Conservation (phyloP, 2,329 filamentous ascomycete genomes). For the Tolypocladium paradoxum region DNA sequence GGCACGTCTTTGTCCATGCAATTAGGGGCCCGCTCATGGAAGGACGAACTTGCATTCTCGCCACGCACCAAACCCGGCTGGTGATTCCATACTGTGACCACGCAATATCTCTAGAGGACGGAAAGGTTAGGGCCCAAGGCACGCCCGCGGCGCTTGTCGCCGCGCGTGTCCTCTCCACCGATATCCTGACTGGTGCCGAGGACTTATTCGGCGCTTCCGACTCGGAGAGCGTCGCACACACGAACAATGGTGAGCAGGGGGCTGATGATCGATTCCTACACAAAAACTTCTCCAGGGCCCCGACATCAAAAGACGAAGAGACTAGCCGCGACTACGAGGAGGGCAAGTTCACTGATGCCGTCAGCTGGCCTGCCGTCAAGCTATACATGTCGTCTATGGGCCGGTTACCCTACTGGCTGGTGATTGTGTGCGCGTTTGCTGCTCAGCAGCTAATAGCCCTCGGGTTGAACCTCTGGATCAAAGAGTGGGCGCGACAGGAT, state of each 20-base stretch:
- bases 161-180: background rate
- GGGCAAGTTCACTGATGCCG: background rate
- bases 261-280: background rate
- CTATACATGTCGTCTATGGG: background rate
- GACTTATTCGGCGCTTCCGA: background rate
- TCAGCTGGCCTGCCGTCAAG: background rate
- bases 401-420: background rate
- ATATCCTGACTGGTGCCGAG: background rate
- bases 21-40: constrained; percentile 2
- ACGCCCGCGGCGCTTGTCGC: background rate
- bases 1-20: background rate
- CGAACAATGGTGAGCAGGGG: no score
- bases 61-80: background rate
- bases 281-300: constrained; percentile 3
- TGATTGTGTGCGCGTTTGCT: background rate
- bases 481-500: background rate
- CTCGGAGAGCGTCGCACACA: background rate
- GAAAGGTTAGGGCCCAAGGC: background rate
- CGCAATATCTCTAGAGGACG: background rate
- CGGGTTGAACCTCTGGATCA: background rate
- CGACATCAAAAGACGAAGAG: background rate
- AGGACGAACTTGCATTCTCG: constrained; percentile 1
- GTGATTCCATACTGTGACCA: background rate
- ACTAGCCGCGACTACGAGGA: background rate
- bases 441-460: background rate